Evolutionary conservation across 1,284 basidiomycete genomes (phyloP), one percentile per base, ranked within the genome.

Genomic region (Tilletia setariae): DNA sequence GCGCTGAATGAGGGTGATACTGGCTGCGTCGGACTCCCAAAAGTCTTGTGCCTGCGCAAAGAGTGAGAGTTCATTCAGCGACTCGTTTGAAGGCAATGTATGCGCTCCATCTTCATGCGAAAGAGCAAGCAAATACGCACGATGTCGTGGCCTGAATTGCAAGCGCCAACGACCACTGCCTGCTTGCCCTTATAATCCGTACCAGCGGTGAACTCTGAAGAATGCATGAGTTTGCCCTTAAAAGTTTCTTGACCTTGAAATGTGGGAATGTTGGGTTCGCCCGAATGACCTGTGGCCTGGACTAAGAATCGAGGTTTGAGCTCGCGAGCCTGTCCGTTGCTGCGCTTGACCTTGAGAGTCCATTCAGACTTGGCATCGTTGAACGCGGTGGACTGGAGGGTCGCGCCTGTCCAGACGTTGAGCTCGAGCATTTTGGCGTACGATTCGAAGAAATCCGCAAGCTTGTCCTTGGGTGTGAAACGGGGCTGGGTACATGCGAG

Each of bases 371-470:
- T 85, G n/a, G 79, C 74, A 21, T 83, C 80, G 72, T 88, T 85
- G 72, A 86, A 86, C 4, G 78, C 73, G 2, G 86, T 85, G n/a
- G 79, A 79, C 46, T 79, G 84, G 9, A 88, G 84, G 2, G 79
- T 85, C 0, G 87, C 84, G 7, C 86, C 86, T 1, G 86, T 87
- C 89, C 89, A 90, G 28, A 88, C 84, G 79, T 89, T 87, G 49
- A 90, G 79, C 73, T 90, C 89, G 74, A 90, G 84, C 0, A 86
- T 80, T 49, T 88, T 85, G 2, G 88, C 89, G 79, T 90, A 91
- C 32, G 83, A 83, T 79, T 90, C 89, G 7, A 90, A 84, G 87
- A 89, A 90, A 74, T 88, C 87, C 0, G 87, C 89, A 15, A 90
- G 85, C 86, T 89, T 83, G 56, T 80, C 81, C 16, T 76, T 80